These are phyloP conservation scores for Irpex sp. DNA, from an alignment of 1,284 basidiomycete genomes.

Conservation along the genomic window DNA sequence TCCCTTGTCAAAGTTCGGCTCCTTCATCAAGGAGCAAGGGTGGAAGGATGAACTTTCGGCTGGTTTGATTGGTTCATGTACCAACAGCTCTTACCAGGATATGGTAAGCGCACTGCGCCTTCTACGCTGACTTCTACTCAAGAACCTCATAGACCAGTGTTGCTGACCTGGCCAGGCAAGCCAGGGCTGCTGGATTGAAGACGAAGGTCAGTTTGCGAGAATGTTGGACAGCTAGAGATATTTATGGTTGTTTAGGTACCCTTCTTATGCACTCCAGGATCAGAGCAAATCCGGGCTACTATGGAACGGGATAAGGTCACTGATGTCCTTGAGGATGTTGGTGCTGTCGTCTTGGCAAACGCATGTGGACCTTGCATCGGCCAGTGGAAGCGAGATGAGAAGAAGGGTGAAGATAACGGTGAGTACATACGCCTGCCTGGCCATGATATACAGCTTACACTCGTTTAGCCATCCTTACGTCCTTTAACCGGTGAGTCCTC, in stretches of 20 bases:
- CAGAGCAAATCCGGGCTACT: slow-evolving; percentile 96
- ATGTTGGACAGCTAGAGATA: background rate
- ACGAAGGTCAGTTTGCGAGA: slow-evolving; percentile 49
- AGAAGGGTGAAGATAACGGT: slow-evolving; percentile 92
- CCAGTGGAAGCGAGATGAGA: slow-evolving; percentile 95
- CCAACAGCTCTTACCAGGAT: slow-evolving; percentile 96
- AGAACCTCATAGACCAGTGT: slow-evolving; percentile 63
- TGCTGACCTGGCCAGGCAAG: slow-evolving; percentile 89
- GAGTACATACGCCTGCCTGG: slow-evolving; percentile 19
- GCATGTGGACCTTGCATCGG: slow-evolving; percentile 99
- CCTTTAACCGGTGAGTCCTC: slow-evolving; percentile 85
- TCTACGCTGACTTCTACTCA: background rate
- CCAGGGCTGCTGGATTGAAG: slow-evolving; percentile 77
- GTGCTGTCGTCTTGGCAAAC: slow-evolving; percentile 92
- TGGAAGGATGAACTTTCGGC: slow-evolving; percentile 94
- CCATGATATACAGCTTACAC: background rate
- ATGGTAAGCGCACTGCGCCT: slow-evolving; percentile 51
- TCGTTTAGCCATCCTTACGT: slow-evolving; percentile 84
- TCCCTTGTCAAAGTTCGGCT: slow-evolving; percentile 88
- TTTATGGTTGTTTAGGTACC: slow-evolving; percentile 54
- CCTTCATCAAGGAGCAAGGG: slow-evolving; percentile 77
- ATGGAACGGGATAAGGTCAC: slow-evolving; percentile 95
- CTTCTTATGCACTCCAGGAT: slow-evolving; percentile 96
- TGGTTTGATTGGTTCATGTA: slow-evolving; percentile 94
- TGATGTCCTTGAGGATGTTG: slow-evolving; percentile 77